Evolutionary conservation across 495 filamentous ascomycete genomes (phyloP).

Genomic region (Niebla homalea): DNA sequence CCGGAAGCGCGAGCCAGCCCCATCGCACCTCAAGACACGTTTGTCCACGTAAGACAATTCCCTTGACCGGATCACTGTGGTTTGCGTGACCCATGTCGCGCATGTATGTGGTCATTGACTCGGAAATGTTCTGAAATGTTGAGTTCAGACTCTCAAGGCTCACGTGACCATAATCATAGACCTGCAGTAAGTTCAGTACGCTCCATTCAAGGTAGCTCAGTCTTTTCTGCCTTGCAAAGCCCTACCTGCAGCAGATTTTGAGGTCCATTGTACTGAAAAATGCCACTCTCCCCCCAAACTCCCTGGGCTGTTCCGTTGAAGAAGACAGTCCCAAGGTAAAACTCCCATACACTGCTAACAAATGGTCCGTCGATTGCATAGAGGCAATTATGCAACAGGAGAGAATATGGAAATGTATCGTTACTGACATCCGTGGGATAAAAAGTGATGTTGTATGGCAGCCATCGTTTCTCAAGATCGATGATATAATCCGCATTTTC

Average conservation of each 20-base stretch:
- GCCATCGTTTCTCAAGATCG: not conserved
- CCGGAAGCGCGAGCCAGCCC: not conserved
- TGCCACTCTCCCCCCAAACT: not conserved
- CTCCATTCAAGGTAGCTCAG: too few species aligned
- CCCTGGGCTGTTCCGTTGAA: not conserved
- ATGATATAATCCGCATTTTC: not conserved
- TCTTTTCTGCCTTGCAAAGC: too few species aligned
- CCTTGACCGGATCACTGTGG: not conserved
- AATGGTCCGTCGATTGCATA: not conserved
- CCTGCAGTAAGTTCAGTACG: not conserved
- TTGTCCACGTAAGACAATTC: not conserved
- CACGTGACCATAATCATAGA: not conserved
- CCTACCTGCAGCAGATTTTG: not conserved
- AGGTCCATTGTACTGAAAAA: not conserved
- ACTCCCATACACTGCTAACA: not conserved
- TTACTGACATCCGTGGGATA: not conserved
- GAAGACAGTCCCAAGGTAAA: not conserved
- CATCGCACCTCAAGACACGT: not conserved
- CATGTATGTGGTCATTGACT: not conserved
- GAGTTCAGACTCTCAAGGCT: not conserved
- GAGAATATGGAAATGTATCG: not conserved
- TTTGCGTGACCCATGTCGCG: not conserved
- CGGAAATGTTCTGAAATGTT: not conserved
- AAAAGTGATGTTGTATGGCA: not conserved
- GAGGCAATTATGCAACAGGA: not conserved